These are phyloP conservation scores for Phytophthora syringae DNA, from an alignment of 352 stramenopile genomes.

Conservation along the genomic window DNA sequence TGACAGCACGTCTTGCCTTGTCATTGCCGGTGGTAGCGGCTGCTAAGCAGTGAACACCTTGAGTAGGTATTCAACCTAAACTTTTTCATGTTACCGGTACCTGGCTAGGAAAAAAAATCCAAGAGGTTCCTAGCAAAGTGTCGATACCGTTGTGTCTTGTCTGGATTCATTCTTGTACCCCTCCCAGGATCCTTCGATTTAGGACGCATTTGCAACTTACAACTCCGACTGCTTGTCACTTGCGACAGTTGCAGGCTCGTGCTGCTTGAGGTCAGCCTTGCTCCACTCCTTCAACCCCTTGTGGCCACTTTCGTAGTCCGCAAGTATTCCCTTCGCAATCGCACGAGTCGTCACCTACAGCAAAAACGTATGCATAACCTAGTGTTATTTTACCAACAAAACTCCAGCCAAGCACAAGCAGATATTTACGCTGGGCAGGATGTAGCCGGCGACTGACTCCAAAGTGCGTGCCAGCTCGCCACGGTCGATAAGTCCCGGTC, in stretches of 20 bases:
- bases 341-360: slow-evolving; percentile 61
- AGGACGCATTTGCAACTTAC: no score
- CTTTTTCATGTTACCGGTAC: no score
- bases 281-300: slow-evolving; percentile 54
- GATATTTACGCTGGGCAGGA: slow-evolving; percentile 52
- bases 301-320: slow-evolving; percentile 59
- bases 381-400: no score
- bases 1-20: slow-evolving; percentile 33
- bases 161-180: no score
- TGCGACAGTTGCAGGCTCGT: slow-evolving; percentile 4
- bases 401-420: no score
- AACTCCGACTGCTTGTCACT: slow-evolving; percentile 26
- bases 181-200: no score
- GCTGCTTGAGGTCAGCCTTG: slow-evolving; percentile 51
- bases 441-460: slow-evolving; percentile 51
- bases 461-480: slow-evolving; percentile 53
- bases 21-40: slow-evolving; percentile 43
- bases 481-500: slow-evolving; percentile 62
- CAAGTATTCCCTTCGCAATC: slow-evolving; percentile 67
- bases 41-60: slow-evolving; percentile 38
- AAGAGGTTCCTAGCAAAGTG: no score
- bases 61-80: no score
- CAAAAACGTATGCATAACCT: no score
- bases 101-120: no score
- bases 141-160: no score